phyloP scores from a whole-genome alignment of 2,329 filamentous ascomycete species.

The Claviceps sp. region DNA sequence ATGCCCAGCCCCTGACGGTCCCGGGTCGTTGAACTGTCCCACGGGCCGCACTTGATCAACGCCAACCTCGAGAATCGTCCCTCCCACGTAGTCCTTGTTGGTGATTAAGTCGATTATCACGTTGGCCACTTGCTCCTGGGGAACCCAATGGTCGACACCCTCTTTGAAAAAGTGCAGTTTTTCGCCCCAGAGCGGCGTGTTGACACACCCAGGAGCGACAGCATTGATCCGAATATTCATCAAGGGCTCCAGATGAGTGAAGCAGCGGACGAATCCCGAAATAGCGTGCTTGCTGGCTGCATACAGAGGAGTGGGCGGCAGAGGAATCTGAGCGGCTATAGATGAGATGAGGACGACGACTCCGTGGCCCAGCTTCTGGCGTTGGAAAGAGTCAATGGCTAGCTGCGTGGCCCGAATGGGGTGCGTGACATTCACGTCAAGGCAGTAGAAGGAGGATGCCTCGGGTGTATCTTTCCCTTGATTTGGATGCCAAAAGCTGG shows the following conservation, averaged over 20 bases:
- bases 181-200: constrained; percentile 25
- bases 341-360: constrained; percentile 15
- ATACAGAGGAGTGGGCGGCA: constrained; percentile 16
- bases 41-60: constrained; percentile 4
- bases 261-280: constrained; percentile 18
- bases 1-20: constrained; percentile 1
- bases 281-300: constrained; percentile 17
- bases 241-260: constrained; percentile 16
- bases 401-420: constrained; percentile 18
- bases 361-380: constrained; percentile 8
- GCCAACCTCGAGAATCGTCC: constrained; percentile 7
- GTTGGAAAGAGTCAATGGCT: constrained; percentile 16
- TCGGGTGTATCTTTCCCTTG: constrained; percentile 2
- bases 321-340: constrained; percentile 14
- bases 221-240: constrained; percentile 19
- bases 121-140: constrained; percentile 21
- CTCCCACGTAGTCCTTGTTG: constrained; percentile 15
- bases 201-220: constrained; percentile 23
- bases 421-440: constrained; percentile 20
- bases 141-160: constrained; percentile 18
- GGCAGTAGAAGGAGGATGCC: constrained; percentile 2
- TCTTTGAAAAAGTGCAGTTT: constrained; percentile 19
- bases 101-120: constrained; percentile 22
- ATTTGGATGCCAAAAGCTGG: constrained; percentile 2
- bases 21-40: constrained; percentile 5